Conservation (phyloP, 2,329 filamentous ascomycete species). For the Aspergillus versicolor region DNA sequence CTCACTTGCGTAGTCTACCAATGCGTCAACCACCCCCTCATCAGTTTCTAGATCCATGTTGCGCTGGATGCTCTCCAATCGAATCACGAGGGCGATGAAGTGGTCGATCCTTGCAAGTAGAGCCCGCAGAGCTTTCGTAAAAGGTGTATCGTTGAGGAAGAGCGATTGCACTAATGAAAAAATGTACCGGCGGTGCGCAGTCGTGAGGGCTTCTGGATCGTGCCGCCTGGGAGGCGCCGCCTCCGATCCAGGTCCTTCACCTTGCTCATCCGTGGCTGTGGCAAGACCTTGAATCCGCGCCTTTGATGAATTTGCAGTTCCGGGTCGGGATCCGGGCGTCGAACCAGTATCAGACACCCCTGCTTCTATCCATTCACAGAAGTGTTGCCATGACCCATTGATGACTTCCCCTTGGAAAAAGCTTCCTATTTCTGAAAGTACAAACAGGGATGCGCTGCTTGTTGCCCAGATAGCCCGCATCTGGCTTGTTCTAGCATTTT, state of each 20-base stretch:
- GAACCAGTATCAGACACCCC: slow-evolving; percentile 31
- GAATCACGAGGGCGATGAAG: slow-evolving; percentile 72
- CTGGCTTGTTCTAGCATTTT: slow-evolving; percentile 60
- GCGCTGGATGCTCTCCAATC: slow-evolving; percentile 73
- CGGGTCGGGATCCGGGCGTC: slow-evolving; percentile 36
- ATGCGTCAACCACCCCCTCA: slow-evolving; percentile 75
- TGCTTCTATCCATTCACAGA: slow-evolving; percentile 70
- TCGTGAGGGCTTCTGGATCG: slow-evolving; percentile 81
- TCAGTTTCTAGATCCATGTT: slow-evolving; percentile 79
- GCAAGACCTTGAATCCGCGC: slow-evolving; percentile 8
- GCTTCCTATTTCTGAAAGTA: slow-evolving; percentile 80
- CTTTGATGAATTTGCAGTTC: slow-evolving; percentile 35
- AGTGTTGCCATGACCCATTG: slow-evolving; percentile 74
- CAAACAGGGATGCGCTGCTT: slow-evolving; percentile 80
- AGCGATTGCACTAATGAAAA: slow-evolving; percentile 56
- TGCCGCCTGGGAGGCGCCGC: slow-evolving; percentile 46
- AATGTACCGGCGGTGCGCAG: slow-evolving; percentile 77
- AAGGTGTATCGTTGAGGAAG: slow-evolving; percentile 42
- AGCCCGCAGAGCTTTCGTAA: slow-evolving; percentile 39
- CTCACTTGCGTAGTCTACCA: slow-evolving; percentile 69
- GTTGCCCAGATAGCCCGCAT: slow-evolving; percentile 90
- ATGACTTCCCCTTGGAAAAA: slow-evolving; percentile 92
- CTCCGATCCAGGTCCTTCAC: slow-evolving; percentile 15
- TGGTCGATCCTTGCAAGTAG: slow-evolving; percentile 65
- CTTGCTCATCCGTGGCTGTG: slow-evolving; percentile 7